Evolutionary conservation across 306 rosid species (phyloP), one percentile per base, ranked within the genome.

Genomic region (Citrullus amarus): DNA sequence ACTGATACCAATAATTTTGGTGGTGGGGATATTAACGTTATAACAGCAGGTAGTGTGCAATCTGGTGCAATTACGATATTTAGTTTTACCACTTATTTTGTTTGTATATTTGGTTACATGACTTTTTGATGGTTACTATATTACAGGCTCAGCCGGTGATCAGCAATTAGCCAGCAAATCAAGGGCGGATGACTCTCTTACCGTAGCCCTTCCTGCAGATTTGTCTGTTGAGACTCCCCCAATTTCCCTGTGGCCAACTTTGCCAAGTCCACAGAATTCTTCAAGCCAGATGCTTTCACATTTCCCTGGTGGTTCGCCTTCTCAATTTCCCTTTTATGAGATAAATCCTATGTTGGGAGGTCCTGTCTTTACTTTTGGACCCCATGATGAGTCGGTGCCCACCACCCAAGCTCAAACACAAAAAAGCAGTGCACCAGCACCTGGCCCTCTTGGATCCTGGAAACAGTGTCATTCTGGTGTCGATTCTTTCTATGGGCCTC

Each of bases 311-410:
- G 97, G 94, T 71, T 90, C 87, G 53, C 93, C 94, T 51, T 83
- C 98, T 43, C 97, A 89, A 82, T 92, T 88, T 83, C 98, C 98
- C 48, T 92, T 89, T 79, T 95, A 89, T 75, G 98, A 95, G 87
- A 92, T 95, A 92, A 95, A 95, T 86, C 96, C 94, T 72, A 83
- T 92, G 96, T 79, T 95, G 88, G 90, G 98, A 63, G 97, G 96
- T 82, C 97, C 95, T 72, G 88, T 95, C 68, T 90, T 86, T 86
- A 90, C 98, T 63, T 92, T 83, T 82, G 98, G 98, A 77, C 93
- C 90, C 11, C 96, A 91, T 57, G 96, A 94, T 41, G 97, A 95
- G 73, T 88, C 98, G 80, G 83, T 86, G 17, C 85, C 93, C 57
- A 71, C 92, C 11, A 22, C 91, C 72, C 96, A 87, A 78, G 74